Evolutionary conservation across 1,139 yeast species (phyloP), one percentile per base, ranked within the genome.

Genomic region (Debaryomycetaceae sp.): DNA sequence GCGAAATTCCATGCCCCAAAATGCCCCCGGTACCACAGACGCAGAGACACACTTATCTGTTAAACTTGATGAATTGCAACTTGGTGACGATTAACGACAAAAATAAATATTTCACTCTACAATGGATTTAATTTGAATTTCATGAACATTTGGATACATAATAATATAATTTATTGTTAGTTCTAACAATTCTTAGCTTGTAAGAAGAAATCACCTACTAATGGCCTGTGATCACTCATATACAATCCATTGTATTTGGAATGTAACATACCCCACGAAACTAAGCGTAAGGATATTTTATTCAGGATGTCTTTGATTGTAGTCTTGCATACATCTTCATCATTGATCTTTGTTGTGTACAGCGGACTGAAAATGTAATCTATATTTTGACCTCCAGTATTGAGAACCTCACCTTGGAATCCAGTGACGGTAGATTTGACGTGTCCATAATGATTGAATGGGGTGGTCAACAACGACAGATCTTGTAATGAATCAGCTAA

Each of bases 161-260:
- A 30, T 9, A 30, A 30, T 5, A 6, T 9, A 4, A 18, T 30
- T 5, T 17, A 18, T 17, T 37, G n/a, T n/a, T 3, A 11, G 11
- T 11, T 22, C 26, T 22, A 22, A 22, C 26, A 43, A 39, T 55
- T 51, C 30, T 43, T 49, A 13, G 40, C 40, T 13, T 37, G 35
- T 34, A 58, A 42, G 13, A 33, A 35, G 31, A 67, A 58, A 45
- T 78, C 81, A 2, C 73, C 78, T 19, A 75, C 70, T 17, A 78
- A 53, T 1, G 83, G 83, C 36, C 83, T 63, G 52, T 78, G 83
- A 48, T 78, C 82, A 50, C 80, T 74, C 53, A 73, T 66, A 42
- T 66, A 70, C 14, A 58, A 52, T 3, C 72, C 74, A 39, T 68
- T 63, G 46, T 61, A 76, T 42, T 65, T 63, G 16, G 78, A 70